A percentile compares a stretch with the other conserved stretches of the same genome.
Conservation (phyloP, 192 early-diverging fungal species). For the Lobosporangium transversale region DNA sequence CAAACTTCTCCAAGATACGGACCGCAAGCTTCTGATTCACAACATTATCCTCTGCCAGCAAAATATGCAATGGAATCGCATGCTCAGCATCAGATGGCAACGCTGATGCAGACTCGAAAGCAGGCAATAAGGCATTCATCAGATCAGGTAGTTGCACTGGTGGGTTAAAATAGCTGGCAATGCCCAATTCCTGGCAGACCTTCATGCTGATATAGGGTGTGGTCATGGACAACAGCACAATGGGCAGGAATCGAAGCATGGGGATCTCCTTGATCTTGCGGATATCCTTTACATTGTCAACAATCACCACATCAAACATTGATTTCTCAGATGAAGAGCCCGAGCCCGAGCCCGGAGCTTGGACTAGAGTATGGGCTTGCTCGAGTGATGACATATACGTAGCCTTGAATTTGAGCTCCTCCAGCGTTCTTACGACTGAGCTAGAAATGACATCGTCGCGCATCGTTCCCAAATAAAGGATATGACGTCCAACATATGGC, state of each 20-base stretch:
- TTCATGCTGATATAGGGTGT: constrained; percentile 72
- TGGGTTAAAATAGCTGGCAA: constrained; percentile 77
- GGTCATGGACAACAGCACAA: constrained; percentile 70
- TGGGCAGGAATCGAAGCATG: constrained; percentile 77
- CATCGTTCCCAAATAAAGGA: constrained; percentile 72
- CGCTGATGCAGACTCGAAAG: constrained; percentile 73
- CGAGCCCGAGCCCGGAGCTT: constrained; percentile 30
- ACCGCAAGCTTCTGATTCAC: constrained; percentile 88
- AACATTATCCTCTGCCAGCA: constrained; percentile 87
- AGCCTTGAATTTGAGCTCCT: constrained; percentile 60
- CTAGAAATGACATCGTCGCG: constrained; percentile 48
- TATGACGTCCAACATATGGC: constrained; percentile 71
- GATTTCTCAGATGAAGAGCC: constrained; percentile 37
- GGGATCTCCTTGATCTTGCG: constrained; percentile 68
- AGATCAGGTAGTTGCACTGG: constrained; percentile 70
- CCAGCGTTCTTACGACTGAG: constrained; percentile 58
- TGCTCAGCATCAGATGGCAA: constrained; percentile 69
- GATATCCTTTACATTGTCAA: constrained; percentile 69
- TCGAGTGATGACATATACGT: constrained; percentile 55
- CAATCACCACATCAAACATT: constrained; percentile 73
- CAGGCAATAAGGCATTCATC: constrained; percentile 75
- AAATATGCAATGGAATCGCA: constrained; percentile 73
- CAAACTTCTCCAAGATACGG: constrained; percentile 77
- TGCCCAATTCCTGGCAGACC: constrained; percentile 72
- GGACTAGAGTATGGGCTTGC: constrained; percentile 57